phyloP scores from a whole-genome alignment of 2,329 filamentous ascomycete species.

The Pseudopyrenochaeta lycopersici region DNA sequence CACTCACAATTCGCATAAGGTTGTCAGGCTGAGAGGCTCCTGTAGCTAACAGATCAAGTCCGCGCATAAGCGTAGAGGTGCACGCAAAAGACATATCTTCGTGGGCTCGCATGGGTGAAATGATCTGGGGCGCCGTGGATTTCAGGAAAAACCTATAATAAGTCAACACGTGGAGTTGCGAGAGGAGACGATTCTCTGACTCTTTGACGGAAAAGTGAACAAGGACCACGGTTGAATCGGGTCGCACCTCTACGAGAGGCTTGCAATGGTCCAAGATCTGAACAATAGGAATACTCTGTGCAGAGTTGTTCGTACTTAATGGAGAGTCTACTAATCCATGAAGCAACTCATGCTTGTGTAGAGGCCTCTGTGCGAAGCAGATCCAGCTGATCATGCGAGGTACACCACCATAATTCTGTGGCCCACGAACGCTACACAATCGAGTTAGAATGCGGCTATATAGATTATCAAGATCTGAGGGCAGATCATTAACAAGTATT shows the following conservation, averaged over 20 bases:
- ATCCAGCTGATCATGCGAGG: conserved; percentile 24
- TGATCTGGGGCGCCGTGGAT: background rate
- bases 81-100: background rate
- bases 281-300: conserved; percentile 11
- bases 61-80: background rate
- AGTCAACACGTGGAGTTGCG: background rate
- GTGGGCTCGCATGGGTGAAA: background rate
- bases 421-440: conserved; percentile 5
- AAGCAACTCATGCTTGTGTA: conserved; percentile 17
- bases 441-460: conserved; percentile 14
- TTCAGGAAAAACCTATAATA: background rate
- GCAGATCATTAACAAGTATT: conserved; percentile 16
- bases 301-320: background rate
- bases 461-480: conserved; percentile 10
- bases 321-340: conserved; percentile 7
- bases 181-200: conserved; percentile 9
- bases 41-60: background rate
- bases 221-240: conserved; percentile 17
- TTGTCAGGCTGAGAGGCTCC: background rate
- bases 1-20: conserved; percentile 1
- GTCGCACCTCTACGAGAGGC: conserved; percentile 29
- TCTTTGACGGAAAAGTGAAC: conserved; percentile 31
- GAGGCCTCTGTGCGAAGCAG: conserved; percentile 16
- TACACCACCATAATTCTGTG: conserved; percentile 5
- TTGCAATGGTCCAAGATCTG: conserved; percentile 34